These are phyloP conservation scores for Pestalotiopsis sp. DNA, from an alignment of 2,329 filamentous ascomycete species.

Conservation along the genomic window DNA sequence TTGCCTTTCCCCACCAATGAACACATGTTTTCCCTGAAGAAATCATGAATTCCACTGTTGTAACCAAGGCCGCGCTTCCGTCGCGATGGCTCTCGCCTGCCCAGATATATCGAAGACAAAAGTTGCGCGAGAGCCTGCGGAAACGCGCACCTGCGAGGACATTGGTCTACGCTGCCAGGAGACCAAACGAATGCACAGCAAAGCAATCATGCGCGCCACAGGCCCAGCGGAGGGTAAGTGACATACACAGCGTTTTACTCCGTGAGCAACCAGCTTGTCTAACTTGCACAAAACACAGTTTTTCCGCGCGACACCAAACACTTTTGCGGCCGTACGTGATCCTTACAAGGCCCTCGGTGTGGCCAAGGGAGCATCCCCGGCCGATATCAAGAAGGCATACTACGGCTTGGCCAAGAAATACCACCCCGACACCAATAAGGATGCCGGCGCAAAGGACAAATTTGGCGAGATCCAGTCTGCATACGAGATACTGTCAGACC, in stretches of 20 bases:
- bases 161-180: slow-evolving; percentile 25
- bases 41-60: slow-evolving; percentile 50
- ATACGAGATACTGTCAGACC: slow-evolving; percentile 91
- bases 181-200: slow-evolving; percentile 18
- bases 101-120: slow-evolving; percentile 41
- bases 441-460: slow-evolving; percentile 87
- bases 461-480: slow-evolving; percentile 92
- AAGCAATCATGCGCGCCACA: slow-evolving; percentile 10
- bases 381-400: slow-evolving; percentile 98
- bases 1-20: slow-evolving; percentile 17
- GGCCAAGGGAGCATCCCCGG: slow-evolving; percentile 74
- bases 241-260: neutral
- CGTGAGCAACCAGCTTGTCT: neutral
- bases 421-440: slow-evolving; percentile 98
- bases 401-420: slow-evolving; percentile 97
- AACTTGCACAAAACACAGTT: slow-evolving; percentile 33
- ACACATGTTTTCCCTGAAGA: slow-evolving; percentile 2
- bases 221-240: slow-evolving; percentile 12
- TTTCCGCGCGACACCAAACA: slow-evolving; percentile 63
- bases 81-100: slow-evolving; percentile 47
- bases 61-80: slow-evolving; percentile 49
- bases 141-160: slow-evolving; percentile 32
- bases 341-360: slow-evolving; percentile 90
- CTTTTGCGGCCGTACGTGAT: slow-evolving; percentile 62
- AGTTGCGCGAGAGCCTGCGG: slow-evolving; percentile 41